Evolutionary conservation across 1,139 yeast genomes (phyloP).

Genomic region (Geotrichum klebahnii): DNA sequence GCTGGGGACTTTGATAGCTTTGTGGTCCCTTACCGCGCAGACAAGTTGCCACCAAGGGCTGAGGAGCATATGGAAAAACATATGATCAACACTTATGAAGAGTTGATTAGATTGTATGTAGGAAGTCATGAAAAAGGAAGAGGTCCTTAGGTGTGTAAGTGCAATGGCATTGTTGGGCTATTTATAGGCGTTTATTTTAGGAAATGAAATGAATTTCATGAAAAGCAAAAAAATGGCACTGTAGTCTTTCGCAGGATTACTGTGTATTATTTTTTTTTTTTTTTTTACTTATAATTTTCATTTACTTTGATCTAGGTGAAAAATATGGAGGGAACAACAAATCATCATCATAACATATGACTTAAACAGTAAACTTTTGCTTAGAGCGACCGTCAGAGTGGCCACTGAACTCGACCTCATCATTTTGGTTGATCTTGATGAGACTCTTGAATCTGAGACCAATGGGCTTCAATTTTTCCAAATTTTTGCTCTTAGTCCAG

Average conservation of each 20-base stretch:
- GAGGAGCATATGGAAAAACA: slow-evolving; percentile 18
- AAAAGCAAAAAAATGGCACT: too few species aligned
- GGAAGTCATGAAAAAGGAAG: too few species aligned
- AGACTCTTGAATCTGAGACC: slow-evolving; percentile 77
- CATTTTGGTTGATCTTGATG: slow-evolving; percentile 62
- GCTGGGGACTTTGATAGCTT: slow-evolving; percentile 22
- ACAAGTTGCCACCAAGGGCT: slow-evolving; percentile 20
- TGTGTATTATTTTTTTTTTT: too few species aligned
- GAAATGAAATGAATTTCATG: too few species aligned
- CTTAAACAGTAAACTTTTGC: slow-evolving; percentile 15
- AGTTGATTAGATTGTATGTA: slow-evolving; percentile 18
- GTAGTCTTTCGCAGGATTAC: too few species aligned
- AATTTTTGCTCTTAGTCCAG: slow-evolving; percentile 84
- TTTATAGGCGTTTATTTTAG: too few species aligned
- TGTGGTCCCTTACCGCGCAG: slow-evolving; percentile 15
- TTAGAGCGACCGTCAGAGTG: slow-evolving; percentile 45
- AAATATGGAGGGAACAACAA: too few species aligned
- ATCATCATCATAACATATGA: too few species aligned
- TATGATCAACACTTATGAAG: slow-evolving; percentile 4
- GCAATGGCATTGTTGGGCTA: too few species aligned
- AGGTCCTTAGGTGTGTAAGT: too few species aligned
- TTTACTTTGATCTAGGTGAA: too few species aligned
- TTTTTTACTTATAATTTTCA: too few species aligned
- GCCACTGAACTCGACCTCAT: slow-evolving; percentile 64
- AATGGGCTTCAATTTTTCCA: slow-evolving; percentile 46